Evolutionary conservation across 164 flowering plant genomes (phyloP).

Genomic region (Chimonanthus salicifolius): DNA sequence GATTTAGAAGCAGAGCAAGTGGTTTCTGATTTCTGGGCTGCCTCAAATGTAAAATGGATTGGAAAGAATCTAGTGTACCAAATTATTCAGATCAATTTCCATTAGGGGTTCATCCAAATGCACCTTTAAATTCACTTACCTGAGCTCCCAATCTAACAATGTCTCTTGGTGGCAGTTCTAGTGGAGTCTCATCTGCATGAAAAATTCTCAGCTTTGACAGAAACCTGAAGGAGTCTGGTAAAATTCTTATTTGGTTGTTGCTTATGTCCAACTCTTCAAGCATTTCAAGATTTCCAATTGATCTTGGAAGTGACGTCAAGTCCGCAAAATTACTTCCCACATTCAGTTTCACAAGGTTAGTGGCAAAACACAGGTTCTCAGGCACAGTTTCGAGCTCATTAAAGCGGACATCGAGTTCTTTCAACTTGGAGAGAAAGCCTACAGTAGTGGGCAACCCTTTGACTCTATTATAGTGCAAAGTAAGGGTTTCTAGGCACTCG

Average conservation of each 20-base stretch:
- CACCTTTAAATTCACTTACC: constrained; percentile 24
- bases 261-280: constrained; percentile 75
- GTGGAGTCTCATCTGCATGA: constrained; percentile 59
- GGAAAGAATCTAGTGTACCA: background rate
- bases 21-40: background rate
- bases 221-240: constrained; percentile 63
- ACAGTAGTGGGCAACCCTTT: constrained; percentile 59
- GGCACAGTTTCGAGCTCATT: constrained; percentile 61
- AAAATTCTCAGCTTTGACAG: constrained; percentile 54
- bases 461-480: constrained; percentile 54
- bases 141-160: constrained; percentile 54
- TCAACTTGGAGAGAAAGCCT: constrained; percentile 45
- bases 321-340: constrained; percentile 66
- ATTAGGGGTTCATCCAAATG: background rate
- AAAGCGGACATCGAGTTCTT: constrained; percentile 66
- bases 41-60: background rate
- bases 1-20: no score
- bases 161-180: constrained; percentile 64
- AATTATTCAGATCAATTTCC: no score
- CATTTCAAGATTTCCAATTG: constrained; percentile 61
- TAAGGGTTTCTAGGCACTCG: constrained; percentile 46
- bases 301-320: constrained; percentile 50
- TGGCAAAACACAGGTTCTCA: constrained; percentile 54
- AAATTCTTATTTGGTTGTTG: constrained; percentile 44
- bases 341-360: constrained; percentile 45